Base-by-base conservation (phyloP, 2,329 filamentous ascomycete species). In the Fusarium palustre region DNA sequence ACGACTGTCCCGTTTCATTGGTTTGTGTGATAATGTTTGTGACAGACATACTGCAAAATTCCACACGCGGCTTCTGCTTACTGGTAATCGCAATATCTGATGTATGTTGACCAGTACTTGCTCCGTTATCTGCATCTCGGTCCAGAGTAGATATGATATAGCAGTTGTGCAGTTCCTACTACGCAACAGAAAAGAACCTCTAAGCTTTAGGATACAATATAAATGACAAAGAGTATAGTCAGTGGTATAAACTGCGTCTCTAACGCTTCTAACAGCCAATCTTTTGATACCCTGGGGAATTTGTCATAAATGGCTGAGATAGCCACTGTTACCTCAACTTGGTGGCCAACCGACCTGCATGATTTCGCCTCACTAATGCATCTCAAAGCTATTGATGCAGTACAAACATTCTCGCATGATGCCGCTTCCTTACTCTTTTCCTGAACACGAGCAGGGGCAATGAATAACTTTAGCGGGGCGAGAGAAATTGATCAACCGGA, bases 371-470 rank as follows among this genome's bases (percentile, higher is more conserved):
- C 39, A 15, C 31, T 33, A 22, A 62, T 52, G 54, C 33, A 50
- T 52, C 31, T 12, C 16, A 34, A 34, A 30, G 28, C 34, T 46
- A 47, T 36, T 20, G 61, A 64, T 62, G 50, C 49, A 33, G 28
- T 34, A 45, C 43, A 34, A 50, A 34, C 28, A 57, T 42, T n/a
- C 18, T 47, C n/a, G 31, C 28, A 39, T 45, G 50, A 33, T 45
- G 28, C 24, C 15, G 20, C 24, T 41, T 38, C n/a, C 24, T 28
- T 41, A 20, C 12, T 20, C 13, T 33, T 33, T 25, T 33, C 7
- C 36, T 45, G 28, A 45, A 54, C 22, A 52, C 31, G 55, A 20
- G 13, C 18, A 42, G 9, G 31, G 34, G 38, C 16, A 31, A 39
- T 24, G 30, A n/a, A 39, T 18, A 50, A 28, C 33, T 50, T 30